phyloP scores from a whole-genome alignment of 164 flowering plant species.

The Vitis riparia region DNA sequence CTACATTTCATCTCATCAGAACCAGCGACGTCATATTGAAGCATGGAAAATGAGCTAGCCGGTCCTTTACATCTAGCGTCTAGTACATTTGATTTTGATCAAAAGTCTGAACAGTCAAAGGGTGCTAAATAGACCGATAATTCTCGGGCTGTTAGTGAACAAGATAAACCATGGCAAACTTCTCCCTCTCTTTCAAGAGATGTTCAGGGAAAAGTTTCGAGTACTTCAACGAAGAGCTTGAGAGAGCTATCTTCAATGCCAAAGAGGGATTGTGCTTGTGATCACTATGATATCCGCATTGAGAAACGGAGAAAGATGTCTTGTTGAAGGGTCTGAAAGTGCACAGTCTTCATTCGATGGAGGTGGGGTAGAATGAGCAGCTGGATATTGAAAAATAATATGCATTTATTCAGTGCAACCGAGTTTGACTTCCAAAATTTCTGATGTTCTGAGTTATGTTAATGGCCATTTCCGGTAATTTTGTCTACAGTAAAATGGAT shows the following conservation, averaged over 20 bases:
- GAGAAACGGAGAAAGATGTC: neutral
- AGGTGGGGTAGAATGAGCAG: slow-evolving; percentile 45
- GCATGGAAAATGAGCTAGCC: slow-evolving; percentile 18
- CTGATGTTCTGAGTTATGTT: slow-evolving; percentile 47
- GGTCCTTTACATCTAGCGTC: slow-evolving; percentile 13
- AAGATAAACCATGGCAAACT: slow-evolving; percentile 42
- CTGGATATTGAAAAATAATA: slow-evolving; percentile 33
- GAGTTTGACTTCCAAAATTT: slow-evolving; percentile 39
- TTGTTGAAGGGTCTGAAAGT: slow-evolving; percentile 40
- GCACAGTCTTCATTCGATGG: slow-evolving; percentile 37
- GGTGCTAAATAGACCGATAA: slow-evolving; percentile 42
- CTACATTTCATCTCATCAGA: slow-evolving; percentile 19
- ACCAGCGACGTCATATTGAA: slow-evolving; percentile 22
- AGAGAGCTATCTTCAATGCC: too few relatives aligned
- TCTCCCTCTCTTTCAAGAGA: slow-evolving; percentile 42
- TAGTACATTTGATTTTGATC: slow-evolving; percentile 40
- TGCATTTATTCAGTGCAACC: slow-evolving; percentile 34
- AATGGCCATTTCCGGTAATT: slow-evolving; percentile 23
- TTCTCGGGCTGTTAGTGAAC: slow-evolving; percentile 31
- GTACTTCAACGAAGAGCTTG: slow-evolving; percentile 60
- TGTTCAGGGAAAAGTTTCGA: slow-evolving; percentile 42
- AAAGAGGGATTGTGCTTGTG: too few relatives aligned
- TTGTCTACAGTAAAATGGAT: slow-evolving; percentile 26
- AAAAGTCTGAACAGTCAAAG: slow-evolving; percentile 51
- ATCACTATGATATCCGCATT: too few relatives aligned